Conservation (phyloP, 192 early-diverging fungal genomes). For the Chytriomyces sp. region DNA sequence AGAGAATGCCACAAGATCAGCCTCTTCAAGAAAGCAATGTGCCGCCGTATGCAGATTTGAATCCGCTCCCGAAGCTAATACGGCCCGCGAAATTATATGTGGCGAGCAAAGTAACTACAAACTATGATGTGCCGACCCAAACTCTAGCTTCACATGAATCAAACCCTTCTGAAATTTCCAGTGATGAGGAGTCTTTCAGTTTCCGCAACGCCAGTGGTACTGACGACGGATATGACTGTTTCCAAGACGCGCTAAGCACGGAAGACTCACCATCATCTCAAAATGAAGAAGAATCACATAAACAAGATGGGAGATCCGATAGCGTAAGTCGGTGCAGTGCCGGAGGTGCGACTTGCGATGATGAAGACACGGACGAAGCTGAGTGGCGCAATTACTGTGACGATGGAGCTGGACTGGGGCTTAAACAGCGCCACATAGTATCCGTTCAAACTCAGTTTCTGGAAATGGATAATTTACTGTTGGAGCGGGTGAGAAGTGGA, state of each 20-base stretch:
- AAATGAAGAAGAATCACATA: neutral
- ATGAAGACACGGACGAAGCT: constrained; percentile 4
- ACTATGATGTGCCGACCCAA: too few relatives aligned
- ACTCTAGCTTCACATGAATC: too few relatives aligned
- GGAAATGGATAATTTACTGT: constrained; percentile 14
- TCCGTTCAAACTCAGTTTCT: constrained; percentile 13
- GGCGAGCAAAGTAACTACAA: too few relatives aligned
- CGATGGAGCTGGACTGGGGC: neutral
- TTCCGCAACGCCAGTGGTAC: neutral
- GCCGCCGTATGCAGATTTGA: too few relatives aligned
- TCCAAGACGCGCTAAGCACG: constrained; percentile 20
- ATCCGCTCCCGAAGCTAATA: too few relatives aligned
- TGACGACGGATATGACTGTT: constrained; percentile 12
- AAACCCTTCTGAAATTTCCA: too few relatives aligned
- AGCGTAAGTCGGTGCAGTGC: too few relatives aligned
- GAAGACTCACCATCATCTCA: neutral
- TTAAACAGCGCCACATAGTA: neutral
- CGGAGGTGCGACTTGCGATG: too few relatives aligned
- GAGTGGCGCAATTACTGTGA: constrained; percentile 20
- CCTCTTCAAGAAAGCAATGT: too few relatives aligned
- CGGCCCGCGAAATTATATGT: too few relatives aligned
- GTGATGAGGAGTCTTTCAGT: neutral
- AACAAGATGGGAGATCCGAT: too few relatives aligned
- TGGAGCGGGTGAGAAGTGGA: constrained; percentile 19
- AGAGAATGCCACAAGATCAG: too few relatives aligned